Evolutionary conservation across 2,329 filamentous ascomycete species (phyloP).

Genomic region (Ophiostoma ulmi): DNA sequence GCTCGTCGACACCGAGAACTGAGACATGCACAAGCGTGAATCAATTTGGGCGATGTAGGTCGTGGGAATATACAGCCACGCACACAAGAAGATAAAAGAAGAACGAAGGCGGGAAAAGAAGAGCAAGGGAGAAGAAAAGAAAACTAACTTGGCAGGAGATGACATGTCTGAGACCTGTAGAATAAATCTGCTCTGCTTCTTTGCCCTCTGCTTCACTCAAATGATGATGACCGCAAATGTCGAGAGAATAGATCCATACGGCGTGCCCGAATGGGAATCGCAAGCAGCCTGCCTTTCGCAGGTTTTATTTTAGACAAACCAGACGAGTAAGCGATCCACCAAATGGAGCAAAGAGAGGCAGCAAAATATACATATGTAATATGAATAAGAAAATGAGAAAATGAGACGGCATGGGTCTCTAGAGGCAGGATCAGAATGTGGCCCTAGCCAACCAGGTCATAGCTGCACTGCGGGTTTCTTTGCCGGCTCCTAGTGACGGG

Average conservation of each 20-base stretch:
- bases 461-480: not conserved
- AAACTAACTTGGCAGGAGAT: not conserved
- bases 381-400: not conserved
- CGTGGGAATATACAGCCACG: not conserved
- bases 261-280: not conserved
- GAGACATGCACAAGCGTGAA: not conserved
- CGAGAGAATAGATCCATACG: not conserved
- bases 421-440: slow-evolving; percentile 19
- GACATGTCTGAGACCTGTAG: not conserved
- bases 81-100: not conserved
- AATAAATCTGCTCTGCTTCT: not conserved
- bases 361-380: not conserved
- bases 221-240: not conserved
- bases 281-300: not conserved
- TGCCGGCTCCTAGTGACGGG: slow-evolving; percentile 4
- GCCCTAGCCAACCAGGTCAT: slow-evolving; percentile 18
- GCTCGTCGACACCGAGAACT: not conserved
- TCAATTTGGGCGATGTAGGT: not conserved
- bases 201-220: not conserved
- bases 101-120: not conserved
- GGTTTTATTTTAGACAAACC: too few relatives aligned
- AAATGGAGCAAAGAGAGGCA: not conserved
- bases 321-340: too few relatives aligned
- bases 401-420: not conserved
- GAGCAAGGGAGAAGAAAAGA: not conserved